These are phyloP conservation scores for Ilyonectria robusta DNA, from an alignment of 2,329 filamentous ascomycete genomes.

Conservation along the genomic window DNA sequence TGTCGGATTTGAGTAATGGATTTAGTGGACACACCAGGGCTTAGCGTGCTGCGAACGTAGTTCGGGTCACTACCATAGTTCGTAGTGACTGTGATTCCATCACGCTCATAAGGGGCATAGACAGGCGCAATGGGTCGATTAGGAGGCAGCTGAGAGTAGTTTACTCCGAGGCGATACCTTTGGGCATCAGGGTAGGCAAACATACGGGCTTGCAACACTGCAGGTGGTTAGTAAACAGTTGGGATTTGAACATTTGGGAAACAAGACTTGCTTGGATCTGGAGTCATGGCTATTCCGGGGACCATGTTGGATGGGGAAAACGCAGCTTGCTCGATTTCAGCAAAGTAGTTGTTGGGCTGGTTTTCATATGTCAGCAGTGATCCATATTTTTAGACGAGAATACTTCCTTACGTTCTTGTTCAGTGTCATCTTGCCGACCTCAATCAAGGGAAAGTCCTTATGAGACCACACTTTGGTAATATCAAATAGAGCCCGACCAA, in stretches of 20 bases:
- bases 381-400: neutral
- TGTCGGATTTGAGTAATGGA: conserved; percentile 7
- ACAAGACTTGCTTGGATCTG: conserved; percentile 52
- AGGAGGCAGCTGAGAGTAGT: neutral
- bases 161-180: neutral
- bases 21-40: conserved; percentile 1
- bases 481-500: conserved; percentile 68
- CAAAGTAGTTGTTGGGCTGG: conserved; percentile 58
- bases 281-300: conserved; percentile 63
- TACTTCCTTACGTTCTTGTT: conserved; percentile 51
- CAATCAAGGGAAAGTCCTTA: conserved; percentile 61
- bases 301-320: conserved; percentile 67
- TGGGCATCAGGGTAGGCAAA: too few species aligned
- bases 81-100: conserved; percentile 1
- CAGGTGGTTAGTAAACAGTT: too few species aligned
- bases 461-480: conserved; percentile 70
- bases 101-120: too few species aligned
- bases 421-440: conserved; percentile 65
- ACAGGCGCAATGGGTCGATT: too few species aligned
- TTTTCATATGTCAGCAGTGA: neutral
- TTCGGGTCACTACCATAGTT: conserved; percentile 8
- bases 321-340: conserved; percentile 65
- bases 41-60: conserved; percentile 12
- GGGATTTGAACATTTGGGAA: too few species aligned
- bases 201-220: too few species aligned